These are phyloP conservation scores for Pseudogymnoascus sp. DNA, from an alignment of 2,329 filamentous ascomycete genomes.

Conservation along the genomic window DNA sequence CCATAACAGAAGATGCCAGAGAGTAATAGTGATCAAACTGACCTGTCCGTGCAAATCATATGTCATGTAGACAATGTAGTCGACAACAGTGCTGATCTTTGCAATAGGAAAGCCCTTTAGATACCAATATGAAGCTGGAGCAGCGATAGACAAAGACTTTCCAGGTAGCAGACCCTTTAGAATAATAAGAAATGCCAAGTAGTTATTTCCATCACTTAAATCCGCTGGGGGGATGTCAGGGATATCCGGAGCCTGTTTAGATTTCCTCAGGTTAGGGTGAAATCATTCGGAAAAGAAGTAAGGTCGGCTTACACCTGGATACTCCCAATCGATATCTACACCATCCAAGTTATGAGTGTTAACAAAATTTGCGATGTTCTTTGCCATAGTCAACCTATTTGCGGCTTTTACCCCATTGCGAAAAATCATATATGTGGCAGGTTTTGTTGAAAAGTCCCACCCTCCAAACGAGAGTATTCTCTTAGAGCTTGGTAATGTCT, in stretches of 20 bases:
- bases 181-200: conserved; percentile 20
- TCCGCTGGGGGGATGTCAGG: conserved; percentile 28
- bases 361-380: conserved; percentile 15
- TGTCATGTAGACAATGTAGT: conserved; percentile 23
- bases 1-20: background rate
- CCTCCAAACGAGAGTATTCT: conserved; percentile 39
- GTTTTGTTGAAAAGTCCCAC: conserved; percentile 36
- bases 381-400: conserved; percentile 23
- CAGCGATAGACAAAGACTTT: conserved; percentile 22
- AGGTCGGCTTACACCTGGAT: conserved; percentile 29
- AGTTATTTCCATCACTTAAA: conserved; percentile 29
- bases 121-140: conserved; percentile 30
- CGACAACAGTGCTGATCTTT: conserved; percentile 13
- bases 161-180: background rate
- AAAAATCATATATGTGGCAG: conserved; percentile 30
- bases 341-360: conserved; percentile 17
- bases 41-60: conserved; percentile 17
- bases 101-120: conserved; percentile 22
- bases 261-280: background rate
- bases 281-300: conserved; percentile 6
- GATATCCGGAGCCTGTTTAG: conserved; percentile 26
- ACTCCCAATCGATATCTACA: conserved; percentile 23
- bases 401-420: conserved; percentile 24
- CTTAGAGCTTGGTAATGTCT: conserved; percentile 26
- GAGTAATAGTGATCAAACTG: no score